These are phyloP conservation scores for Monosporascus sp. DNA, from an alignment of 2,329 filamentous ascomycete species.

Conservation along the genomic window DNA sequence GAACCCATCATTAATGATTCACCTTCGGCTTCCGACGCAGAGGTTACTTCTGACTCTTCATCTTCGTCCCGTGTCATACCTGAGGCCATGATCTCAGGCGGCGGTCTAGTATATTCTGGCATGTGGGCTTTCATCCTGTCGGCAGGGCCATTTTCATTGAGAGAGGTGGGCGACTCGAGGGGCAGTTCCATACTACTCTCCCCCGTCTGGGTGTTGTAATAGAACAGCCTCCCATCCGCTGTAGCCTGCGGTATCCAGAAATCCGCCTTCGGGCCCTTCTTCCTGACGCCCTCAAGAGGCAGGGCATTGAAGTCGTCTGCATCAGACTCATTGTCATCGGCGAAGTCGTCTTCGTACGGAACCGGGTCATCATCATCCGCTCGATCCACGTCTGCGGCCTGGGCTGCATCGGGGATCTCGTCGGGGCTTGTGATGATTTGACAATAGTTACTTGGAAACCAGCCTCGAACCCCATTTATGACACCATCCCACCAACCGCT, in stretches of 20 bases:
- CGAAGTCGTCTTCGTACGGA: constrained; percentile 61
- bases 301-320: constrained; percentile 54
- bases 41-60: constrained; percentile 77
- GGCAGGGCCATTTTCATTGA: constrained; percentile 76
- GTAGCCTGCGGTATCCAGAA: constrained; percentile 99
- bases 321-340: constrained; percentile 62
- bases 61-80: constrained; percentile 81
- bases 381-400: constrained; percentile 50
- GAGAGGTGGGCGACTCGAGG: constrained; percentile 78
- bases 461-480: constrained; percentile 92
- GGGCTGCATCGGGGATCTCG: constrained; percentile 60
- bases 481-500: constrained; percentile 99
- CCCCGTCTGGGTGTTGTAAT: constrained; percentile 96
- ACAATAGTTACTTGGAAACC: constrained; percentile 99
- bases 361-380: constrained; percentile 59
- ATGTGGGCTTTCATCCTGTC: constrained; percentile 86
- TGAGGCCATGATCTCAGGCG: constrained; percentile 84
- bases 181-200: constrained; percentile 93
- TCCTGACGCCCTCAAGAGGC: constrained; percentile 59
- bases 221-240: constrained; percentile 85
- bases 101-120: constrained; percentile 83
- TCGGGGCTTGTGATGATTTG: constrained; percentile 74
- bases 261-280: constrained; percentile 64
- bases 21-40: constrained; percentile 80
- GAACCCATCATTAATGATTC: constrained; percentile 67